Evolutionary conservation across 148 eudicot genomes (phyloP).

Genomic region (Fallopia convolvulus): DNA sequence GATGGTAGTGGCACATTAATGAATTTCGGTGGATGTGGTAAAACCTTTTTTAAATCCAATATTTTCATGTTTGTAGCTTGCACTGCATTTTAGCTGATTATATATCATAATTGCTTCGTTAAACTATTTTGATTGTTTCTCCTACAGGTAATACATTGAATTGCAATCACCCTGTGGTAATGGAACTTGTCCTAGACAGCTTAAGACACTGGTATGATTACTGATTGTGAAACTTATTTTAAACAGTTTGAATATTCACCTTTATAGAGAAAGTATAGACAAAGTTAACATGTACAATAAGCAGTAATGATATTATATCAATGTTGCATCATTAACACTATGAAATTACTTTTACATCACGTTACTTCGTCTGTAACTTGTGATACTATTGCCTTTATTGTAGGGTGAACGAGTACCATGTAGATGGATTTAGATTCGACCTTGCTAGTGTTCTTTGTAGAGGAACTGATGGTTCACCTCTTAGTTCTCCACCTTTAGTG

Average conservation of each 20-base stretch:
- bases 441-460: conserved; percentile 98
- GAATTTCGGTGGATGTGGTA: conserved; percentile 96
- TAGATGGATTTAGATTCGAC: conserved; percentile 99
- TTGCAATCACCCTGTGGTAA: conserved; percentile 97
- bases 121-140: conserved; percentile 6
- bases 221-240: neutral
- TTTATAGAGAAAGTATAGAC: neutral
- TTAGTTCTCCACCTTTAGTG: conserved; percentile 81
- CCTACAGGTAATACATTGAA: conserved; percentile 83
- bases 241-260: neutral
- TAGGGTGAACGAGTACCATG: conserved; percentile 91
- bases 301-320: neutral
- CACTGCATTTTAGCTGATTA: neutral
- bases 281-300: neutral
- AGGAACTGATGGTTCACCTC: conserved; percentile 93
- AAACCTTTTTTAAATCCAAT: conserved; percentile 9
- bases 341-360: neutral
- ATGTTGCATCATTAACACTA: neutral
- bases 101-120: neutral
- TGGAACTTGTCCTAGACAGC: conserved; percentile 97
- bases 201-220: conserved; percentile 77
- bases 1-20: conserved; percentile 59
- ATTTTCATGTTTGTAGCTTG: conserved; percentile 7
- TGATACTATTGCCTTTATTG: conserved; percentile 19
- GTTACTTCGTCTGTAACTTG: neutral